Evolutionary conservation across 192 early-diverging fungal species (phyloP), one percentile per base, ranked within the genome.

Genomic region (Podila clonocystis): DNA sequence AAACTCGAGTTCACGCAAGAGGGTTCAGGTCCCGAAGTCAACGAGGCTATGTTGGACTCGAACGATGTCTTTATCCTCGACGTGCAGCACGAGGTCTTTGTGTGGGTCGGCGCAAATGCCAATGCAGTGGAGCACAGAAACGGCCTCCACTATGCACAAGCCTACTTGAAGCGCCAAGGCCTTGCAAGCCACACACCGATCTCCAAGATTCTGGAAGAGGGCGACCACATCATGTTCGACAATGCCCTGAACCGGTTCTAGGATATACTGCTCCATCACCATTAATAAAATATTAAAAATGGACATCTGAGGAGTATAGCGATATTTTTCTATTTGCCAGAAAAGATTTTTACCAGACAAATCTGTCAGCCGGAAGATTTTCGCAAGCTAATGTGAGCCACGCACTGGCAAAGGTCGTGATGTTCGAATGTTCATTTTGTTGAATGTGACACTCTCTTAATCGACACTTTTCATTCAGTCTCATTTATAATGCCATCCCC

Each of bases 31-130:
- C 61, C 73, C 8, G 77, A 75, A 22, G 82, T 88, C 34, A 85
- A 24, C 6, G 68, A 71, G 61, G 66, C 62, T 9, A 70, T 85
- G 36, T 83, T 95, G 68, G 84, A 92, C 63, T 67, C 82, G 9
- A 82, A 93, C 33, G 89, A 92, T 73, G 92, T 92, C 34, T 94
- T 91, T 73, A 70, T 94, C 57, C 82, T 92, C 63, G 93, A 94
- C 82, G 85, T 83, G 22, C 86, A 86, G 22, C 68, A 83, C 63
- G 76, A 89, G 68, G 75, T 93, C 29, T 92, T 83, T 71, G 70
- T 86, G 41, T 93, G 92, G 92, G 68, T 92, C 29, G 92, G 92
- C 30, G 58, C 67, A 4, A 41, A 85, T 12, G 84, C 93, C 41
- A 87, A 67, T 33, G 59, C 71, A 12, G 83, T 84, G 19, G 93